phyloP scores from a whole-genome alignment of 75 land plant species.

The Pinus tabuliformis region DNA sequence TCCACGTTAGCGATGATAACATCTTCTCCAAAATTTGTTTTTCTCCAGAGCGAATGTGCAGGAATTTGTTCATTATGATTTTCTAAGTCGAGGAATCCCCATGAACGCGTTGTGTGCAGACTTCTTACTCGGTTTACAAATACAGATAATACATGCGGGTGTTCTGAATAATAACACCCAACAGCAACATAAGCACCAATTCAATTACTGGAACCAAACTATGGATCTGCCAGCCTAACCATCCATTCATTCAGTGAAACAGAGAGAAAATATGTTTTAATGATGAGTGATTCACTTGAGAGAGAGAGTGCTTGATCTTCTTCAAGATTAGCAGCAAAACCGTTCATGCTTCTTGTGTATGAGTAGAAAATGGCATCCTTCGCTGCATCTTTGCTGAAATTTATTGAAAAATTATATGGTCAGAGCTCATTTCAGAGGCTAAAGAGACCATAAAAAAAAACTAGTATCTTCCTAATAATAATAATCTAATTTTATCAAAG shows the following conservation, averaged over 20 bases:
- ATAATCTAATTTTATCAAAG: too few relatives aligned
- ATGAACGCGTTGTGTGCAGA: constrained; percentile 48
- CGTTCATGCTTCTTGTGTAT: constrained; percentile 30
- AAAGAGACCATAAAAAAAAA: too few relatives aligned
- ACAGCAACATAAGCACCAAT: neutral
- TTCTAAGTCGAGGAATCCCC: constrained; percentile 46
- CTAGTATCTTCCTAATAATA: too few relatives aligned
- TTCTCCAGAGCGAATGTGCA: constrained; percentile 24
- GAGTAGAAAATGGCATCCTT: constrained; percentile 38
- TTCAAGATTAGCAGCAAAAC: constrained; percentile 33
- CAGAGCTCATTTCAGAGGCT: too few relatives aligned
- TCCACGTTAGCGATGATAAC: constrained; percentile 41
- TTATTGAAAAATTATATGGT: too few relatives aligned
- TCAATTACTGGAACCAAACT: neutral
- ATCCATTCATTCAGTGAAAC: neutral
- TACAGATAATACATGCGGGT: constrained; percentile 31
- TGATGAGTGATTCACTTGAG: constrained; percentile 13
- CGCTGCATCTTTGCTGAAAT: constrained; percentile 28
- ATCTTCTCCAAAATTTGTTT: constrained; percentile 32
- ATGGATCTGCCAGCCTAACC: too few relatives aligned
- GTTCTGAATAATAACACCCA: constrained; percentile 14
- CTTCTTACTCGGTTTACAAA: constrained; percentile 24
- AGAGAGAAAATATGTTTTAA: neutral
- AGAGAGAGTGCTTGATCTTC: constrained; percentile 20
- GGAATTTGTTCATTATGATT: neutral